Base-by-base conservation (phyloP, 768 basidiomycete genomes). In the Lentinus brumalis region DNA sequence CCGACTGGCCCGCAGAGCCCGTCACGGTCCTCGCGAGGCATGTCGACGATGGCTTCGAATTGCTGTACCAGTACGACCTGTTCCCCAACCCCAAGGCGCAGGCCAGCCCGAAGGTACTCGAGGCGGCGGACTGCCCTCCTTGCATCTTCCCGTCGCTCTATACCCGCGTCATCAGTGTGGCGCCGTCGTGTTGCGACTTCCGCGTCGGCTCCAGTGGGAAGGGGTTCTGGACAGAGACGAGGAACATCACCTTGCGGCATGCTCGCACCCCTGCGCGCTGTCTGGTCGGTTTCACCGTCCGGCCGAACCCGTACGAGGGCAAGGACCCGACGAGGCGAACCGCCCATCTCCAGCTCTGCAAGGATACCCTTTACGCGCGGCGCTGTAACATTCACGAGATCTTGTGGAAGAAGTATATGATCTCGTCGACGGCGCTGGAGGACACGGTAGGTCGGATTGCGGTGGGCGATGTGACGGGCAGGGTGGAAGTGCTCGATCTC, bases 151-250 rank as follows among this genome's bases (percentile, higher is more conserved):
- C 74, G 0, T 59, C 67, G 32, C 57, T 51, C 10, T 66, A 63
- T 30, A 62, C 74, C 8, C 64, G 62, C n/a, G 59, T 62, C 14
- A 53, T 70, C 38, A 47, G 47, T 10, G 70, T 74, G 15, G 59
- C 71, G 9, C 75, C 75, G 0, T 76, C 75, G 4, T 69, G 64
- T 61, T 58, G 66, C 49, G 61, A 66, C 42, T 61, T 76, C 35
- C 60, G 59, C 11, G 64, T 70, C 5, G 68, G 73, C 15, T 63
- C 63, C 29, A 73, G 69, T 56, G 75, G 75, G 38, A 73, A 72
- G 60, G 75, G 75, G n/a, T 67, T 72, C 60, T 76, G 75, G 73
- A 66, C 73, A 30, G 70, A 74, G 66, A 76, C 75, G 38, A 69
- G 70, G 53, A 75, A 75, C 59, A 46, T 74, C 56, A 65, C 67